A percentile compares a stretch with the other conserved stretches of the same genome.
phyloP scores from a whole-genome alignment of 2,329 filamentous ascomycete species.

The Phialophora tarda region DNA sequence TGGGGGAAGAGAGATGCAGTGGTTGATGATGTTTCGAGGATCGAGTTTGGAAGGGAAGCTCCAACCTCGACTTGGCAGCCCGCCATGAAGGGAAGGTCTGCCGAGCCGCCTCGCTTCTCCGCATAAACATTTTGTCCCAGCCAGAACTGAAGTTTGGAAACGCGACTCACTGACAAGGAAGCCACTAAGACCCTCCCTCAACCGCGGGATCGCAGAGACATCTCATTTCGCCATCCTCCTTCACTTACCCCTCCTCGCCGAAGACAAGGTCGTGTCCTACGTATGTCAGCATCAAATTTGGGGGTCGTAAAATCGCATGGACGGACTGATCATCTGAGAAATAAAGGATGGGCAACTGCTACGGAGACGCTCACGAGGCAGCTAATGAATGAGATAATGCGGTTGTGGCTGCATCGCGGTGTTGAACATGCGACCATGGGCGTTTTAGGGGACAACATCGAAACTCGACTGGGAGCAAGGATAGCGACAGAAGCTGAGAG shows the following conservation, averaged over 20 bases:
- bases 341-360: background rate
- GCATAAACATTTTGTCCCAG: conserved; percentile 26
- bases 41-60: conserved; percentile 23
- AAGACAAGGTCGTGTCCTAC: conserved; percentile 73
- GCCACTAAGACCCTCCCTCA: conserved; percentile 83
- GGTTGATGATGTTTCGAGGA: conserved; percentile 31
- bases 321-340: conserved; percentile 84
- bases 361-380: background rate
- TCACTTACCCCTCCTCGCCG: conserved; percentile 85
- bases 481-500: conserved; percentile 2
- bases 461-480: background rate
- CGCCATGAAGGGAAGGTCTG: conserved; percentile 12
- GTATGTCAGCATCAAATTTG: conserved; percentile 81
- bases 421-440: background rate
- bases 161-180: conserved; percentile 61
- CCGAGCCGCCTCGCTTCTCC: conserved; percentile 15
- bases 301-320: conserved; percentile 90
- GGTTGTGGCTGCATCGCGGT: background rate
- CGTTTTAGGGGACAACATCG: background rate
- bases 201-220: conserved; percentile 89
- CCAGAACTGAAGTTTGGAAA: conserved; percentile 17
- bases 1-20: conserved; percentile 21
- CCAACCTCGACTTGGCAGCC: conserved; percentile 22
- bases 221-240: conserved; percentile 84
- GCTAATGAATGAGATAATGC: background rate